Percentiles rank a stretch among this genome's conserved stretches.
phyloP scores from a whole-genome alignment of 2,329 filamentous ascomycete species.

The Diatrype stigma region DNA sequence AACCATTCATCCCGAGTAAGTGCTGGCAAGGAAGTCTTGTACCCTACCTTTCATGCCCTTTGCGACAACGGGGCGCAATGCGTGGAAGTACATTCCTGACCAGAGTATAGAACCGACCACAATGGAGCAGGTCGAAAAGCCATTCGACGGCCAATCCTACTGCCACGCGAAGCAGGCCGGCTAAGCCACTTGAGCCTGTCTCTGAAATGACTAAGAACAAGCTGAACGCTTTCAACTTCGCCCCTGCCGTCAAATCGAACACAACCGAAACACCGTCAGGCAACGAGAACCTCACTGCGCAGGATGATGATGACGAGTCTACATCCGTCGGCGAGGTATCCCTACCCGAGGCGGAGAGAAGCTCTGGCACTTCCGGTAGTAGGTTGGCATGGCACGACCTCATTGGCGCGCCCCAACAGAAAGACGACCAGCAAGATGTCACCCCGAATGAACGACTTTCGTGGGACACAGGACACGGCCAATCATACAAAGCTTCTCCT shows the following conservation, averaged over 20 bases:
- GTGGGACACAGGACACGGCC: conserved; percentile 53
- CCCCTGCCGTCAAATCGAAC: conserved; percentile 26
- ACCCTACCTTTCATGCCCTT: neutral
- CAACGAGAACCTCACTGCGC: conserved; percentile 1
- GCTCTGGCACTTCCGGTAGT: conserved; percentile 45
- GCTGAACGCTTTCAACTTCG: conserved; percentile 54
- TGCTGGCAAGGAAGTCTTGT: too few species aligned
- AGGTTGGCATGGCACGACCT: conserved; percentile 57
- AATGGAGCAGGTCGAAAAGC: conserved; percentile 53
- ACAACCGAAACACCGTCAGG: conserved; percentile 13
- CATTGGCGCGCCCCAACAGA: conserved; percentile 40
- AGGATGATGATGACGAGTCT: conserved; percentile 8
- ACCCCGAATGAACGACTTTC: conserved; percentile 59
- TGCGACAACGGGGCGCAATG: too few species aligned
- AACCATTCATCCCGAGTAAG: conserved; percentile 27
- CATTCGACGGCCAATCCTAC: conserved; percentile 39
- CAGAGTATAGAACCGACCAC: conserved; percentile 23
- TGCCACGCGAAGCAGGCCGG: conserved; percentile 13
- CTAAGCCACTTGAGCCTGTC: conserved; percentile 42
- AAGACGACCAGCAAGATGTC: conserved; percentile 41
- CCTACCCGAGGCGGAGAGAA: conserved; percentile 17
- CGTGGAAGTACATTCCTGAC: neutral
- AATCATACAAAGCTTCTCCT: conserved; percentile 40
- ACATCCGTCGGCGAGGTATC: conserved; percentile 9
- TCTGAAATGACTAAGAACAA: conserved; percentile 59